phyloP scores from a whole-genome alignment of 192 early-diverging fungal genomes.

The Podila clonocystis region DNA sequence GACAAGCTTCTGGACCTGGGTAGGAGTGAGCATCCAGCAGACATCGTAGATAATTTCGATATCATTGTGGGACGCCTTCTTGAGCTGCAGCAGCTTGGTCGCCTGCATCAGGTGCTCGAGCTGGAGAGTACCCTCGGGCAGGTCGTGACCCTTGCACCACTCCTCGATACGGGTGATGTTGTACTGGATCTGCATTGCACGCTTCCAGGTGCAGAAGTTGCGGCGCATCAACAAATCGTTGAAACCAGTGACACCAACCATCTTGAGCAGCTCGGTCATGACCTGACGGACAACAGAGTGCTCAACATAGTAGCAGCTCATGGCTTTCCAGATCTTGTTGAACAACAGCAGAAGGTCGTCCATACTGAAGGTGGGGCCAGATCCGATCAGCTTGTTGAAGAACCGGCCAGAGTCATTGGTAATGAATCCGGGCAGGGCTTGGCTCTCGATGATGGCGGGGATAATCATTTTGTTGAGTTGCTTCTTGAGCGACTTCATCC shows the following conservation, averaged over 20 bases:
- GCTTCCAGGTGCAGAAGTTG: constrained; percentile 99
- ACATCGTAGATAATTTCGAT: constrained; percentile 99
- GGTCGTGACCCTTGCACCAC: constrained; percentile 98
- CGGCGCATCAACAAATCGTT: constrained; percentile 98
- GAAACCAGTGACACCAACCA: constrained; percentile 96
- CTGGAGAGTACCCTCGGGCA: constrained; percentile 90
- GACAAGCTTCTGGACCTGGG: constrained; percentile 98
- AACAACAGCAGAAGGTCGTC: constrained; percentile 96
- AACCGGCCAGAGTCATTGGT: constrained; percentile 91
- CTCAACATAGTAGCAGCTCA: constrained; percentile 99
- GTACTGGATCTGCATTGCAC: constrained; percentile 99
- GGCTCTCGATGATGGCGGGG: constrained; percentile 95
- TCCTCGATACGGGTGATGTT: constrained; percentile 97
- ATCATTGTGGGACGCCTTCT: constrained; percentile 84
- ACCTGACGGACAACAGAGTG: constrained; percentile 93
- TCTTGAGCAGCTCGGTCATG: constrained; percentile 92
- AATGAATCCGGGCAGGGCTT: constrained; percentile 94
- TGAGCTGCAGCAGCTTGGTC: constrained; percentile 96
- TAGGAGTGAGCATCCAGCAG: constrained; percentile 94
- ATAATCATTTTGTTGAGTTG: constrained; percentile 94
- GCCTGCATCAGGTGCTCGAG: constrained; percentile 96
- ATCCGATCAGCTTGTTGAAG: constrained; percentile 87
- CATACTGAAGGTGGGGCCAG: constrained; percentile 87
- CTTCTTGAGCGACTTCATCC: constrained; percentile 99
- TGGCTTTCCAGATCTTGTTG: constrained; percentile 92